Percentiles rank a stretch among this genome's conserved stretches.
Conservation (phyloP, 192 early-diverging fungal genomes). For the Podila verticillata region DNA sequence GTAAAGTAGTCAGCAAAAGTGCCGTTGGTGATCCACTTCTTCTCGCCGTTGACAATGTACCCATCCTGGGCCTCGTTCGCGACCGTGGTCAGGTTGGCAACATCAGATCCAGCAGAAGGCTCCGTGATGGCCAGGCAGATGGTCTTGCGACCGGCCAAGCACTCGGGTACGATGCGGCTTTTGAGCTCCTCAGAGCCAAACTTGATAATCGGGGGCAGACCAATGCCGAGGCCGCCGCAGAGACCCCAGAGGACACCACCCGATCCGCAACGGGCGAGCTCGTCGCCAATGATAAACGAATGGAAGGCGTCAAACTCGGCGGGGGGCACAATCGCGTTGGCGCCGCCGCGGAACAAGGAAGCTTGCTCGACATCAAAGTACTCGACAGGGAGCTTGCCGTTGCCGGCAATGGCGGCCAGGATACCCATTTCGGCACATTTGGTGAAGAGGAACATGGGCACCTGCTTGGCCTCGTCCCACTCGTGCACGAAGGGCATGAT, state of each 20-base stretch:
- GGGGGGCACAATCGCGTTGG: conserved; percentile 47
- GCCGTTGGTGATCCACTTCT: conserved; percentile 88
- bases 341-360: conserved; percentile 29
- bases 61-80: conserved; percentile 76
- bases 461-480: conserved; percentile 86
- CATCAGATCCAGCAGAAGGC: conserved; percentile 76
- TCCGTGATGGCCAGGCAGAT: conserved; percentile 88
- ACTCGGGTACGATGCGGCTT: conserved; percentile 69
- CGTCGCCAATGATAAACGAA: conserved; percentile 78
- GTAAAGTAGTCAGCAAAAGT: conserved; percentile 87
- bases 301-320: conserved; percentile 76
- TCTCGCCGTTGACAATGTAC: conserved; percentile 88
- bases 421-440: conserved; percentile 81
- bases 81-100: conserved; percentile 76
- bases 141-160: conserved; percentile 75
- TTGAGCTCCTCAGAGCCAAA: conserved; percentile 75
- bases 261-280: conserved; percentile 81
- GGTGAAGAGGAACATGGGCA: conserved; percentile 74
- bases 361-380: conserved; percentile 42
- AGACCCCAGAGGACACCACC: conserved; percentile 87
- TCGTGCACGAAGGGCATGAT: conserved; percentile 80
- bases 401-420: conserved; percentile 60
- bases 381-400: conserved; percentile 26
- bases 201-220: conserved; percentile 76
- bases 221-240: conserved; percentile 77